Evolutionary conservation across 1,284 basidiomycete genomes (phyloP).

Genomic region (Austropuccinia psidii): DNA sequence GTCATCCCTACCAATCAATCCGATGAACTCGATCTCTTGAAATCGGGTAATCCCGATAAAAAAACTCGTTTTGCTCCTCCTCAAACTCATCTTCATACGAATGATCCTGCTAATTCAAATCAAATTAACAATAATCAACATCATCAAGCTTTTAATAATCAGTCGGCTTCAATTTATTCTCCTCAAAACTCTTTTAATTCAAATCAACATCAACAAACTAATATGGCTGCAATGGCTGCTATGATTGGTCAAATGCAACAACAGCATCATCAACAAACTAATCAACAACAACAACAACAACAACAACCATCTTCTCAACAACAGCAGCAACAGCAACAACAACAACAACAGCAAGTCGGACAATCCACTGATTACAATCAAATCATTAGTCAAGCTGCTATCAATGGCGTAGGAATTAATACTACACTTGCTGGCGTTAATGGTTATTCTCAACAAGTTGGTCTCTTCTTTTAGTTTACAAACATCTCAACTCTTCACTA

Average conservation of each 20-base stretch:
- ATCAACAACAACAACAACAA: slow-evolving; percentile 33
- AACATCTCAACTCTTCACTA: background rate
- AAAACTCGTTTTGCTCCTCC: slow-evolving; percentile 31
- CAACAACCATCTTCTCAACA: slow-evolving; percentile 33
- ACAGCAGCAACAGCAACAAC: slow-evolving; percentile 35
- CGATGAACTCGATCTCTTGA: slow-evolving; percentile 18
- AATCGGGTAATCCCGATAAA: slow-evolving; percentile 25
- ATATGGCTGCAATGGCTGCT: slow-evolving; percentile 36
- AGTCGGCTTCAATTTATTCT: slow-evolving; percentile 28
- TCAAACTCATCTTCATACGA: background rate
- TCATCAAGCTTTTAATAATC: slow-evolving; percentile 25
- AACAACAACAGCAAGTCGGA: slow-evolving; percentile 36
- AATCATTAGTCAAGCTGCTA: slow-evolving; percentile 23
- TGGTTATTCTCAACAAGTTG: slow-evolving; percentile 31
- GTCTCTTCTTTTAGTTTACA: background rate
- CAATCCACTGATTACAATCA: slow-evolving; percentile 28
- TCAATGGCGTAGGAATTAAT: slow-evolving; percentile 31
- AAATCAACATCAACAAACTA: slow-evolving; percentile 10
- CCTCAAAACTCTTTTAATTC: slow-evolving; percentile 36
- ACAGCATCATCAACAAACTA: background rate
- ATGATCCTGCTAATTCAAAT: slow-evolving; percentile 1
- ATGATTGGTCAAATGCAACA: slow-evolving; percentile 17
- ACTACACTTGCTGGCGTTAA: slow-evolving; percentile 19
- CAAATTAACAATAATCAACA: too few species aligned
- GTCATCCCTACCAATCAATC: background rate